These are phyloP conservation scores for Scheffersomyces quercinus DNA, from an alignment of 1,139 yeast species.

Conservation along the genomic window DNA sequence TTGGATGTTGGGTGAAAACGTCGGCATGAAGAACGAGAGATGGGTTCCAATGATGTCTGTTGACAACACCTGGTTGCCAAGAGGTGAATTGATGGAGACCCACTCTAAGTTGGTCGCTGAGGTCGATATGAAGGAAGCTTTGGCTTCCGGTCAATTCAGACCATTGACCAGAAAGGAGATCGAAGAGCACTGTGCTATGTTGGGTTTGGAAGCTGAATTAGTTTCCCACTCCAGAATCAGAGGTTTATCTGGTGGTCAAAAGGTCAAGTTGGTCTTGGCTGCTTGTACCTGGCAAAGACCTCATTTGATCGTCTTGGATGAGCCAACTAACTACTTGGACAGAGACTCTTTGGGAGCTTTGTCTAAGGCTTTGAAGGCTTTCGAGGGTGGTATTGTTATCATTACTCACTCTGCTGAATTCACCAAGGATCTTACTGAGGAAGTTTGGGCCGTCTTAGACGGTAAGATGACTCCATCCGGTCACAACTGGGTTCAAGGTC, in stretches of 20 bases:
- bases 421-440: conserved; percentile 98
- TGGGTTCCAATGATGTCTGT: conserved; percentile 99
- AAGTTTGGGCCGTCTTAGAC: conserved; percentile 99
- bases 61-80: conserved; percentile 99
- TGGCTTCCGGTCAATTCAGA: conserved; percentile 99
- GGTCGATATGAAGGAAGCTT: conserved; percentile 99
- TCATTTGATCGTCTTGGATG: conserved; percentile 98
- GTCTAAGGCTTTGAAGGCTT: conserved; percentile 97
- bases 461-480: conserved; percentile 99
- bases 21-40: conserved; percentile 98
- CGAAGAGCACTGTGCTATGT: conserved; percentile 97
- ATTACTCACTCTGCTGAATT: conserved; percentile 99
- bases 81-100: conserved; percentile 98
- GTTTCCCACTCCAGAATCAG: conserved; percentile 99
- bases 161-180: conserved; percentile 99
- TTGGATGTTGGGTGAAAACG: conserved; percentile 94
- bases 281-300: conserved; percentile 99
- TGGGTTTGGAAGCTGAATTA: conserved; percentile 98
- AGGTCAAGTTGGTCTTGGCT: conserved; percentile 98
- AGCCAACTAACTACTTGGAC: conserved; percentile 98
- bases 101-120: conserved; percentile 99
- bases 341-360: conserved; percentile 99
- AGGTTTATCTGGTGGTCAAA: conserved; percentile 99
- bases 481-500: conserved; percentile 99
- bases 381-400: conserved; percentile 99